Evolutionary conservation across 129 eudicot genomes (phyloP).

Genomic region (Smallanthus sonchifolius): DNA sequence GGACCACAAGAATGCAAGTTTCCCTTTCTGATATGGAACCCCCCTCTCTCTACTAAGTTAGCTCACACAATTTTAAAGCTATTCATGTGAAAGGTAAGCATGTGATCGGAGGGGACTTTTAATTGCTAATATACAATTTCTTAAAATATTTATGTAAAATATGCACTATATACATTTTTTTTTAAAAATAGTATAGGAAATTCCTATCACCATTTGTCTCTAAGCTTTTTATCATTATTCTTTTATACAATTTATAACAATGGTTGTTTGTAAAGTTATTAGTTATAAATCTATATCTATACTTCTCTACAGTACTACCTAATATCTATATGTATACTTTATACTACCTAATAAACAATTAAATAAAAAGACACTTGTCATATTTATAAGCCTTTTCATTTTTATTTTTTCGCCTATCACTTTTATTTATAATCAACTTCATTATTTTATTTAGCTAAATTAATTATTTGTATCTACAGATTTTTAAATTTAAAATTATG

Average conservation of each 20-base stretch:
- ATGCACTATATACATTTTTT: not conserved
- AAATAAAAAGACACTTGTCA: no score
- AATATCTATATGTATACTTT: no score
- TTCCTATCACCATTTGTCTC: not conserved
- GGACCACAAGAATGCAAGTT: slow-evolving; percentile 46
- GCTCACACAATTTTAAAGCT: slow-evolving; percentile 28
- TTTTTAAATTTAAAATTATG: no score
- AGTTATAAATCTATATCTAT: no score
- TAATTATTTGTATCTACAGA: no score
- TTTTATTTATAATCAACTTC: no score
- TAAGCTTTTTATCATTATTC: not conserved
- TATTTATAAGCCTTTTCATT: no score
- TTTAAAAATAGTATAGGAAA: not conserved
- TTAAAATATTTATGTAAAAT: not conserved
- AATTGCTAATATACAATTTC: not conserved
- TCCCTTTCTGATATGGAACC: slow-evolving; percentile 37
- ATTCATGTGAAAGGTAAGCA: slow-evolving; percentile 43
- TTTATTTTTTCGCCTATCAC: no score
- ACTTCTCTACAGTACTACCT: no score
- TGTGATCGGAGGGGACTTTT: slow-evolving; percentile 20
- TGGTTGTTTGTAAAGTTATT: not conserved
- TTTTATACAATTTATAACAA: not conserved
- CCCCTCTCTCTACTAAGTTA: slow-evolving; percentile 22
- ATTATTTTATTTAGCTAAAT: no score
- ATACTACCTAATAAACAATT: no score